These are phyloP conservation scores for Globisporangium lucens DNA, from an alignment of 352 stramenopile genomes.

Conservation along the genomic window DNA sequence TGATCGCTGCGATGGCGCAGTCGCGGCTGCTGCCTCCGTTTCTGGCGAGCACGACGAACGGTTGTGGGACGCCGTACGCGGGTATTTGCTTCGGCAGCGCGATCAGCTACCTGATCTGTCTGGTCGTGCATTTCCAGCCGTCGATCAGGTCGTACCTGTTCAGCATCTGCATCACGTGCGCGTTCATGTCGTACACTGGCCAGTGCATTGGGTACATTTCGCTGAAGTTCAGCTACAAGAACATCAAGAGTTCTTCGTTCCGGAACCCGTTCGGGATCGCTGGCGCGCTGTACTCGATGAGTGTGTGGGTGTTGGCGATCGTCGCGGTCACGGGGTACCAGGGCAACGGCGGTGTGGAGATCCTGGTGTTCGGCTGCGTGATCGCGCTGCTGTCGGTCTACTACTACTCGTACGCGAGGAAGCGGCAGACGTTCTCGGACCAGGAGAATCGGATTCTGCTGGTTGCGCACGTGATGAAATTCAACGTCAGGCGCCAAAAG, in stretches of 20 bases:
- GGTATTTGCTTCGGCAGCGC: constrained; percentile 23
- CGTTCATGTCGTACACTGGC: constrained; percentile 21
- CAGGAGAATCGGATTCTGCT: constrained; percentile 27
- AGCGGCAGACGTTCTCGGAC: constrained; percentile 25
- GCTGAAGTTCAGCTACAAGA: constrained; percentile 18
- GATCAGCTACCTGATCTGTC: constrained; percentile 34
- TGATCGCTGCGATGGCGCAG: constrained; percentile 45
- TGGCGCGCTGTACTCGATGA: constrained; percentile 23
- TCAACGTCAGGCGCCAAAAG: constrained; percentile 6
- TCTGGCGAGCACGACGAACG: constrained; percentile 21
- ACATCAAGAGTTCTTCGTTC: constrained; percentile 26
- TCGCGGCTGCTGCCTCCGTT: constrained; percentile 35
- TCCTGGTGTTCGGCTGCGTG: background rate
- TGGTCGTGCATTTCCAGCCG: constrained; percentile 18
- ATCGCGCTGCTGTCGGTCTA: constrained; percentile 12
- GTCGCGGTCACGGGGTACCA: constrained; percentile 17
- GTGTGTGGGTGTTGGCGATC: constrained; percentile 12
- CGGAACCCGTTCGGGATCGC: constrained; percentile 17
- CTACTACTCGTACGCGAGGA: constrained; percentile 19
- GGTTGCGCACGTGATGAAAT: constrained; percentile 28
- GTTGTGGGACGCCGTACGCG: constrained; percentile 20
- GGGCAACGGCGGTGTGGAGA: constrained; percentile 10
- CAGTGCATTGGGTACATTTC: constrained; percentile 30
- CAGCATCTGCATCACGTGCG: constrained; percentile 8
- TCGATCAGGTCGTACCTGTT: background rate